Evolutionary conservation across 75 land plant species (phyloP), one percentile per base, ranked within the genome.

Genomic region (Adiantum capillusveneris): DNA sequence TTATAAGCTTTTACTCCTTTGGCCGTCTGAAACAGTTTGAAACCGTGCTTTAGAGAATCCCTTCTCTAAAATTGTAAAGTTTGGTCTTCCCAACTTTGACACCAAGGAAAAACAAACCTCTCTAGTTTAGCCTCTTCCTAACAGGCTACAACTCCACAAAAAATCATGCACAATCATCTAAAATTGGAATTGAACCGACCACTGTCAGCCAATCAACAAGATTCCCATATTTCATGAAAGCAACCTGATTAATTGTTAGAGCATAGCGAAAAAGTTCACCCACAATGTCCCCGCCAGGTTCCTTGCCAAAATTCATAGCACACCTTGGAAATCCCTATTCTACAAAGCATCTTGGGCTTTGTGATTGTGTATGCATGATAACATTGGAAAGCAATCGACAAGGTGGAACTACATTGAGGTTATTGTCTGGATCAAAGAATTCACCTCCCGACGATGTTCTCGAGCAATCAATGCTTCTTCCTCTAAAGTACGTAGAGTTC

Each of bases 381-480:
- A 9, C 43, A 41, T 14, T 41, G 43, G 12, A 41, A 41, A 9
- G 9, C 43, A 41, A 41, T 9, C 12, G 43, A 9, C 14, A 14
- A 41, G 14, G 9, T 41, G 43, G 43, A 41, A 41, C 14, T 41
- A 41, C 14, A 41, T 9, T 14, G 12, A 41, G 14, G 14, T 41
- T 9, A 41, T 9, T 14, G 9, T 41, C 12, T 41, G 43, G 12
- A 41, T 9, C 43, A n/a, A n/a, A n/a, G n/a, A 9, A 56, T 67
- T 49, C 19, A 86, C 96, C 88, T 92, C 98, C 49, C 66, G 80
- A 44, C 94, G 76, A 46, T 88, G 85, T 63, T 92, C 98, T n/a
- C 95, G 63, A 1, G 76, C 71, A 31, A 92, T 67, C 1, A 92
- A 71, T 60, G 80, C 78, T 68, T 92, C 98, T 45, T 88, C 90